Evolutionary conservation across 306 rosid species (phyloP).

Genomic region (Fagus crenata): DNA sequence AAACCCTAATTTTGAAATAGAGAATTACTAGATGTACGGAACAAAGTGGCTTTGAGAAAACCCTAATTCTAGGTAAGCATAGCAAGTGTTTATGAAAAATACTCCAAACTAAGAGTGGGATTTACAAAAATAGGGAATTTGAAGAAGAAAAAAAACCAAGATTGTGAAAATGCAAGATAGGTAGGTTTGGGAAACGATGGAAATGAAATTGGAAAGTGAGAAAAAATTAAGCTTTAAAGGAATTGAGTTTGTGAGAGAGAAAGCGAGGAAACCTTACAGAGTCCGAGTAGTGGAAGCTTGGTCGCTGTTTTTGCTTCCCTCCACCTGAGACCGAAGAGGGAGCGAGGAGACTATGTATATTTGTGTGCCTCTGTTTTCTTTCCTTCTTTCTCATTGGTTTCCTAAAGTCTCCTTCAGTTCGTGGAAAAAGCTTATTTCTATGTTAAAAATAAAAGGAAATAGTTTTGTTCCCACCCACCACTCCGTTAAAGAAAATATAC

Average conservation of each 20-base stretch:
- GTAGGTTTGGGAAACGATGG: neutral
- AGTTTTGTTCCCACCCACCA: neutral
- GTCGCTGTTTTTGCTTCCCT: neutral
- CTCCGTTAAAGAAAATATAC: neutral
- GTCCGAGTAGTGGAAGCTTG: neutral
- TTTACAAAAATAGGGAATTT: slow-evolving; percentile 2
- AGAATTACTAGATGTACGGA: neutral
- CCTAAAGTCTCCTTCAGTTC: neutral
- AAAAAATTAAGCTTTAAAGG: neutral
- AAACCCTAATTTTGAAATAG: slow-evolving; percentile 9
- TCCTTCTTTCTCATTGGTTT: neutral
- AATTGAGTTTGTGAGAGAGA: neutral
- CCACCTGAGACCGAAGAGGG: slow-evolving; percentile 11
- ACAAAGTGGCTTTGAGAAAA: neutral
- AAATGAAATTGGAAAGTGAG: neutral
- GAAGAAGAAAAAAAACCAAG: slow-evolving; percentile 1
- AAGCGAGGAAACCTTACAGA: slow-evolving; percentile 7
- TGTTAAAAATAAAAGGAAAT: neutral
- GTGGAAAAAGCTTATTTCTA: neutral
- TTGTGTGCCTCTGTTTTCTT: neutral
- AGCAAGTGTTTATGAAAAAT: neutral
- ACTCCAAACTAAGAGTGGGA: neutral
- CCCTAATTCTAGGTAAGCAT: slow-evolving; percentile 13
- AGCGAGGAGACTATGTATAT: neutral
- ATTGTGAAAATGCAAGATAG: neutral